Conservation (phyloP, 345 rosid species). For the Aurinia saxatilis region DNA sequence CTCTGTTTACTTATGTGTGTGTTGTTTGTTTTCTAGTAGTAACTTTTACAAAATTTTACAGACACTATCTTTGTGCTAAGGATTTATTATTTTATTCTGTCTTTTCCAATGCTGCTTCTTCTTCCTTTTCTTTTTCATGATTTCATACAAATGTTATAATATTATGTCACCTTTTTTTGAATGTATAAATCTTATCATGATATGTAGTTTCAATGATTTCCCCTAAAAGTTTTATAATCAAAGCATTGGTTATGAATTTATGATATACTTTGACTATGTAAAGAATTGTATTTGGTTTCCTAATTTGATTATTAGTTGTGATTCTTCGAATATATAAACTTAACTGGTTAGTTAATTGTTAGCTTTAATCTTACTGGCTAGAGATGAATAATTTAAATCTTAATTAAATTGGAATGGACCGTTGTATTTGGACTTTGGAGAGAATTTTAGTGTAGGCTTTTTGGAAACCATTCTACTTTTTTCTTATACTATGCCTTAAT, state of each 20-base stretch:
- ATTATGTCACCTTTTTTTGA: background rate
- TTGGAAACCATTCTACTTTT: background rate
- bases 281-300: no score
- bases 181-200: background rate
- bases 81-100: background rate
- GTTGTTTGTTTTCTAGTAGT: background rate
- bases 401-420: no score
- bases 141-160: background rate
- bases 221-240: background rate
- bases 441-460: no score
- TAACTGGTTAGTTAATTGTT: no score
- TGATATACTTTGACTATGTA: no score
- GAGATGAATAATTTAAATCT: no score
- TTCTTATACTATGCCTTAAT: background rate
- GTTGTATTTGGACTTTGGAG: no score
- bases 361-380: no score
- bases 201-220: conserved; percentile 6
- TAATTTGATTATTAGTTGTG: no score
- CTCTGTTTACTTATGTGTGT: conserved; percentile 3
- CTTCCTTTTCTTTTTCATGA: background rate
- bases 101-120: conserved; percentile 19
- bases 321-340: no score
- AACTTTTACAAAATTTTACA: background rate
- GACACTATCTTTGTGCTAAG: conserved; percentile 1
- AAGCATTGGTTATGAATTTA: no score